These are phyloP conservation scores for Helotiales sp. DNA, from an alignment of 2,329 filamentous ascomycete genomes.

Conservation along the genomic window DNA sequence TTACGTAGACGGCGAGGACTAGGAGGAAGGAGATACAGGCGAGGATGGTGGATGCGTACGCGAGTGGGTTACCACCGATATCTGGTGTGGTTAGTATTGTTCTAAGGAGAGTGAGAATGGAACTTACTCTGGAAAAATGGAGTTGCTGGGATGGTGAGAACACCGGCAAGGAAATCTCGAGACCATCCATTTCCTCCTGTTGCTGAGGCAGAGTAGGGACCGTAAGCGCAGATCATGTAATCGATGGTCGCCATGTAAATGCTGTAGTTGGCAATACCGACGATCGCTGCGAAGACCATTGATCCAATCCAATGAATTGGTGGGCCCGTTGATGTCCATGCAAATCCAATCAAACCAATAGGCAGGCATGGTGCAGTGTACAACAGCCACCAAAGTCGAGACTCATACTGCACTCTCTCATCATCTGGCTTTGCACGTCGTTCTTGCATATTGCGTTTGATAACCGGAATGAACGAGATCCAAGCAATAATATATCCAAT, in stretches of 20 bases:
- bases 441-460: slow-evolving; percentile 57
- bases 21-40: slow-evolving; percentile 64
- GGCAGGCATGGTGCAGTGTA: slow-evolving; percentile 65
- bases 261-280: slow-evolving; percentile 73
- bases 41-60: slow-evolving; percentile 67
- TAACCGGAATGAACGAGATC: slow-evolving; percentile 61
- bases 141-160: slow-evolving; percentile 70
- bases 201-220: slow-evolving; percentile 73
- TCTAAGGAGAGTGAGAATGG: neutral
- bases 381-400: slow-evolving; percentile 67
- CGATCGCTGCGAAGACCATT: slow-evolving; percentile 66
- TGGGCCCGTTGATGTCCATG: slow-evolving; percentile 69
- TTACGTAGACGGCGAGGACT: slow-evolving; percentile 66
- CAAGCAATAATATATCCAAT: slow-evolving; percentile 70
- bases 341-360: slow-evolving; percentile 73
- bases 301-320: slow-evolving; percentile 70
- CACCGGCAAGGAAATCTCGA: slow-evolving; percentile 74
- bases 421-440: slow-evolving; percentile 55
- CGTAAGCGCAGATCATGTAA: slow-evolving; percentile 78
- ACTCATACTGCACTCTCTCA: slow-evolving; percentile 71
- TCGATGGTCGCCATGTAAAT: slow-evolving; percentile 81
- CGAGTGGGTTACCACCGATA: slow-evolving; percentile 58
- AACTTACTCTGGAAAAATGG: slow-evolving; percentile 61
- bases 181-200: slow-evolving; percentile 78
- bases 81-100: slow-evolving; percentile 43